phyloP scores from a whole-genome alignment of 2,329 filamentous ascomycete genomes.

The Arthrobotrys conoides region DNA sequence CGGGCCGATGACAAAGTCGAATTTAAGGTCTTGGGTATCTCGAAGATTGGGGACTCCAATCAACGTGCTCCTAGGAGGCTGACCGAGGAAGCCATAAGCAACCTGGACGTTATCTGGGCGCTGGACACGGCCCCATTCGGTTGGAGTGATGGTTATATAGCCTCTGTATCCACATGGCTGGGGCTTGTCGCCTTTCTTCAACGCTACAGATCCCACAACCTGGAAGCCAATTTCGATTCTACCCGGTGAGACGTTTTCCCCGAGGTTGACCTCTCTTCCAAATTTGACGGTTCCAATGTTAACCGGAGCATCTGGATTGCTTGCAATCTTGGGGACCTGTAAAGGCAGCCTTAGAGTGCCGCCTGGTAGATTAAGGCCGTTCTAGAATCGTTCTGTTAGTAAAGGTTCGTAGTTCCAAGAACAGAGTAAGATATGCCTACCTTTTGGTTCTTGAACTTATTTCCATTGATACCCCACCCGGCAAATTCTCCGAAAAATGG shows the following conservation, averaged over 20 bases:
- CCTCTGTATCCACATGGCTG: constrained; percentile 8
- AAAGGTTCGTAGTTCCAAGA: no score
- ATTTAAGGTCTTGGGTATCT: constrained; percentile 4
- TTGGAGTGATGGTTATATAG: not conserved
- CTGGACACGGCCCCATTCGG: not conserved
- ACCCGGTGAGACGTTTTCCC: not conserved
- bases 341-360: not conserved
- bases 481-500: constrained; percentile 3
- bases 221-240: constrained; percentile 6
- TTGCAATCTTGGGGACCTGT: not conserved
- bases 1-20: constrained; percentile 1
- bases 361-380: not conserved
- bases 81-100: not conserved
- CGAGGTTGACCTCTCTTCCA: not conserved
- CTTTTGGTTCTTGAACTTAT: constrained; percentile 12
- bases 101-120: not conserved
- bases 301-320: not conserved
- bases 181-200: not conserved
- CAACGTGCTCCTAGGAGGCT: not conserved
- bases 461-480: not conserved
- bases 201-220: not conserved
- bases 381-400: not conserved
- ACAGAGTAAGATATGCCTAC: no score
- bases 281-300: not conserved
- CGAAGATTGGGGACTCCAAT: not conserved